phyloP scores from a whole-genome alignment of 345 rosid species.

The Firmiana major region DNA sequence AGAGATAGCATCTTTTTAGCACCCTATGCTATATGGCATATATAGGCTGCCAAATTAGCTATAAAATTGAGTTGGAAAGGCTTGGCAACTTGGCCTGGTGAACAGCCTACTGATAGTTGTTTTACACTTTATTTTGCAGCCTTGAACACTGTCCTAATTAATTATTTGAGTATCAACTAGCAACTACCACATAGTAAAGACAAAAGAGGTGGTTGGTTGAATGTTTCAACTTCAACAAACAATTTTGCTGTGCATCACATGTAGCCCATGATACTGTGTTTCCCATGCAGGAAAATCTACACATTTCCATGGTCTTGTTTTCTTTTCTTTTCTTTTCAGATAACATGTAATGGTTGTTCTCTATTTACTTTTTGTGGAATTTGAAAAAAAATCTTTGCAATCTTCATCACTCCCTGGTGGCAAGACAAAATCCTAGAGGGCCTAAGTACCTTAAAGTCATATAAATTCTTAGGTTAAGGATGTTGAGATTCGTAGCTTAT shows the following conservation, averaged over 20 bases:
- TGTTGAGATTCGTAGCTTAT: constrained; percentile 3
- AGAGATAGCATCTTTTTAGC: not conserved
- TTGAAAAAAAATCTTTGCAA: not conserved
- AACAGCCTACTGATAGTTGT: not conserved
- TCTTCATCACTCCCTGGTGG: not conserved
- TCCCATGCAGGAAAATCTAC: constrained; percentile 2
- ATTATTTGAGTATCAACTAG: not conserved
- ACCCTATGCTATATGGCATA: not conserved
- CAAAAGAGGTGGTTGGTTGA: not conserved
- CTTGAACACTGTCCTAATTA: not conserved
- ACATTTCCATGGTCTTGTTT: constrained; percentile 7
- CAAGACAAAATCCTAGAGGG: not conserved
- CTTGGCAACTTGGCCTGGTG: not conserved
- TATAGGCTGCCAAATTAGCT: not conserved
- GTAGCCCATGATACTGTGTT: not conserved
- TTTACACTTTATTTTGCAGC: not conserved
- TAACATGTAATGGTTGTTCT: not conserved
- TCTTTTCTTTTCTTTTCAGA: not conserved
- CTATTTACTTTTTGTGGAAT: not conserved
- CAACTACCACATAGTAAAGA: constrained; percentile 1
- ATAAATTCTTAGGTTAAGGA: not conserved
- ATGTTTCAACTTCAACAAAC: constrained; percentile 2
- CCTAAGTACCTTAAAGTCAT: not conserved
- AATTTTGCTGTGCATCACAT: constrained; percentile 2
- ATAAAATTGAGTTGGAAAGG: not conserved